Evolutionary conservation across 2,329 filamentous ascomycete species (phyloP).

Genomic region (Alternaria brassicae): DNA sequence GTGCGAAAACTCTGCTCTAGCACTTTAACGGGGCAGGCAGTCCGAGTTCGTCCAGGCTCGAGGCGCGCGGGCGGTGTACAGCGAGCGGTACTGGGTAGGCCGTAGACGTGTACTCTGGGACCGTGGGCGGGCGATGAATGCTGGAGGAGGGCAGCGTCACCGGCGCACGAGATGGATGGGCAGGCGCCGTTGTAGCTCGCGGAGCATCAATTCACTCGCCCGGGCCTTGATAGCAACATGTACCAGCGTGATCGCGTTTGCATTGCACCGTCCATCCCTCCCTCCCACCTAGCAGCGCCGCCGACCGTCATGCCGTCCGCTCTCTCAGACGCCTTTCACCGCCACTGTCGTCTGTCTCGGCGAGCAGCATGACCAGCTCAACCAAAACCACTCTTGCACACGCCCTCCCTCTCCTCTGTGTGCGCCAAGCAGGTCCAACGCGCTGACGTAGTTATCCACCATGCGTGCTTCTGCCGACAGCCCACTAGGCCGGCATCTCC

Average conservation of each 20-base stretch:
- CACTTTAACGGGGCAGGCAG: conserved; percentile 43
- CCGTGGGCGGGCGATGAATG: conserved; percentile 20
- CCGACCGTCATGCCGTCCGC: background rate
- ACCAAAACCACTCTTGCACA: conserved; percentile 7
- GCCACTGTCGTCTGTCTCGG: conserved; percentile 18
- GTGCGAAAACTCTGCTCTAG: conserved; percentile 46
- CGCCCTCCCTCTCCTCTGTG: background rate
- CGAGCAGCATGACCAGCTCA: conserved; percentile 17
- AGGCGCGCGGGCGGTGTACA: conserved; percentile 37
- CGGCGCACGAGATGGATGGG: conserved; percentile 27
- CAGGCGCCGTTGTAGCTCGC: conserved; percentile 28
- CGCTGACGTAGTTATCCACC: conserved; percentile 36
- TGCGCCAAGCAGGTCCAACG: conserved; percentile 24
- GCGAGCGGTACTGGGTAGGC: conserved; percentile 29
- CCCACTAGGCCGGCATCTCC: conserved; percentile 16
- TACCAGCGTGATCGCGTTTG: conserved; percentile 1
- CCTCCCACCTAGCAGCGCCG: background rate
- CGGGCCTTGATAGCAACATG: background rate
- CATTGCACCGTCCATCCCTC: conserved; percentile 4
- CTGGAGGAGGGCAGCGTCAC: conserved; percentile 3
- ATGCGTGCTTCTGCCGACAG: conserved; percentile 10
- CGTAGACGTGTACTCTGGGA: conserved; percentile 24
- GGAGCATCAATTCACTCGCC: conserved; percentile 4
- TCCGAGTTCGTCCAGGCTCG: conserved; percentile 34
- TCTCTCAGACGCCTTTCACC: conserved; percentile 22